phyloP scores from a whole-genome alignment of 2,329 filamentous ascomycete species.

The Alternaria metachromatica region DNA sequence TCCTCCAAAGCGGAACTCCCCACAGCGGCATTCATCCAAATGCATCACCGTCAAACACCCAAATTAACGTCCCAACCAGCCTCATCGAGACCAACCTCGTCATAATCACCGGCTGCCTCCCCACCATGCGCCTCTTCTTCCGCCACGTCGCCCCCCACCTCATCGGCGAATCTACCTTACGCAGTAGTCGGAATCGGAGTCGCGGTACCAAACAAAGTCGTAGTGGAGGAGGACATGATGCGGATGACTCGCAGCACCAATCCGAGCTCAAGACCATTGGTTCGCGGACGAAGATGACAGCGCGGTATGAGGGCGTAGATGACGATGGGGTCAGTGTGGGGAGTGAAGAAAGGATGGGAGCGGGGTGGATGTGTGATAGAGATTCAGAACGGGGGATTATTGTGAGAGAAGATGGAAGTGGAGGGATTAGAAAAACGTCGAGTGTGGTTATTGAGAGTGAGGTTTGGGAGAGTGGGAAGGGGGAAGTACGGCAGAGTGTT shows the following conservation, averaged over 20 bases:
- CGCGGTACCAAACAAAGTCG: background rate
- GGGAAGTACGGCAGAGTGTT: background rate
- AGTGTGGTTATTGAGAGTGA: conserved; percentile 3
- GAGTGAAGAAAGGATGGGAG: conserved; percentile 12
- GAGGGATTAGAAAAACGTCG: background rate
- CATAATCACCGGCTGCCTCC: conserved; percentile 52
- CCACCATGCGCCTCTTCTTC: conserved; percentile 52
- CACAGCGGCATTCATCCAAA: too few relatives aligned
- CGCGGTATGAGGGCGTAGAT: conserved; percentile 5
- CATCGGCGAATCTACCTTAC: conserved; percentile 16
- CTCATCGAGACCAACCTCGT: conserved; percentile 52
- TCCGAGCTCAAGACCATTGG: conserved; percentile 16
- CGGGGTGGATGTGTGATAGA: background rate
- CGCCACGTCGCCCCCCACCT: conserved; percentile 43
- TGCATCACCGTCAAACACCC: background rate
- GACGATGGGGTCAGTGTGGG: conserved; percentile 15
- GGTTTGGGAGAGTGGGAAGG: too few relatives aligned
- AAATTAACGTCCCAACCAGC: conserved; percentile 16
- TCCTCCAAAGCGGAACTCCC: too few relatives aligned
- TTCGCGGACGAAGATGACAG: background rate
- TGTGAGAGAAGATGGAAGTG: background rate
- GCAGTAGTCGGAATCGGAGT: conserved; percentile 10
- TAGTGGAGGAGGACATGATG: background rate
- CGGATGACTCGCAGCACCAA: background rate
- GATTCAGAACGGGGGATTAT: background rate